Evolutionary conservation across 176 grass and related monocot genomes (phyloP).

Genomic region (Hordeum marinum): DNA sequence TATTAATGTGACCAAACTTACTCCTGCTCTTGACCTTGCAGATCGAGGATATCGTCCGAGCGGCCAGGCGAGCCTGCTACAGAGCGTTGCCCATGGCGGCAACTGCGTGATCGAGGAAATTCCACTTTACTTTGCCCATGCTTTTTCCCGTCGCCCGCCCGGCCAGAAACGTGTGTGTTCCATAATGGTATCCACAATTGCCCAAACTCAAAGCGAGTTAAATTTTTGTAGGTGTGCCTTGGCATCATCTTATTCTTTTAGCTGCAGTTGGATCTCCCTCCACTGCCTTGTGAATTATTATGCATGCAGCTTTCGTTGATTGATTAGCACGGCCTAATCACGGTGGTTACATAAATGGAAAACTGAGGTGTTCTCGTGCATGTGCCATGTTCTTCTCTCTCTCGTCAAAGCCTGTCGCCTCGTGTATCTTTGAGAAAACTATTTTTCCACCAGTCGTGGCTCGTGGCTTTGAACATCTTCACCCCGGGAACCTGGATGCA

Average conservation of each 20-base stretch:
- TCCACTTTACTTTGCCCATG: not conserved
- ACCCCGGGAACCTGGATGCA: not conserved
- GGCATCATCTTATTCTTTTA: not conserved
- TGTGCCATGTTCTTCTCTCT: not conserved
- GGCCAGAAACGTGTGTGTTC: constrained; percentile 11
- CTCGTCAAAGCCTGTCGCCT: not conserved
- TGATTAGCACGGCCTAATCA: constrained; percentile 8
- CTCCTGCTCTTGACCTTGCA: constrained; percentile 16
- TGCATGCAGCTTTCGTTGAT: not conserved
- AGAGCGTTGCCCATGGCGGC: constrained; percentile 74
- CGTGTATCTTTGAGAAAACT: not conserved
- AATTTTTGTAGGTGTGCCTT: constrained; percentile 36
- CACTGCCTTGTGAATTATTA: not conserved
- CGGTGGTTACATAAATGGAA: not conserved
- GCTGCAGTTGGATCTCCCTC: not conserved
- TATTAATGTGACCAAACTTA: no score
- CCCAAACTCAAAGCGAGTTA: constrained; percentile 39
- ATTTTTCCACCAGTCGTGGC: not conserved
- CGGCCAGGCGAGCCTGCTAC: constrained; percentile 82
- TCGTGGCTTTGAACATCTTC: not conserved
- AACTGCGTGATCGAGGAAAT: constrained; percentile 42
- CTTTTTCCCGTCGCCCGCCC: not conserved
- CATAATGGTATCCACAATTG: constrained; percentile 45
- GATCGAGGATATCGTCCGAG: constrained; percentile 92
- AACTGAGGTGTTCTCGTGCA: not conserved